phyloP scores from a whole-genome alignment of 306 rosid genomes.

The Rosa persica region DNA sequence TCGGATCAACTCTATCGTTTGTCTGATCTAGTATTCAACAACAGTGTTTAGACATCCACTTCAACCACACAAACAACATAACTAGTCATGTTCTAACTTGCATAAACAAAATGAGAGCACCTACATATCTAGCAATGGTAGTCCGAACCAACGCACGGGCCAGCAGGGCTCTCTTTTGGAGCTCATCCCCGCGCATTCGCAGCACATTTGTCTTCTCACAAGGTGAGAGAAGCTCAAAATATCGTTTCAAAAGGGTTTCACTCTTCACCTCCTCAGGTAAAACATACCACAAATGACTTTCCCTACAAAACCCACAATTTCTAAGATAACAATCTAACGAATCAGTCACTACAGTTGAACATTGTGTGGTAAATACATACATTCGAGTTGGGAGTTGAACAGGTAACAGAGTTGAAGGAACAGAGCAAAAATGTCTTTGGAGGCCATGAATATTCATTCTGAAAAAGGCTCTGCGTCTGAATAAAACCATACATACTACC shows the following conservation, averaged over 20 bases:
- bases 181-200: conserved; percentile 53
- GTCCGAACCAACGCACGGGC: conserved; percentile 85
- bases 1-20: conserved; percentile 55
- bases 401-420: conserved; percentile 48
- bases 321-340: background rate
- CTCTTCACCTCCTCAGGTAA: conserved; percentile 68
- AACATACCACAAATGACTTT: conserved; percentile 84
- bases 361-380: conserved; percentile 32
- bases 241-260: conserved; percentile 50
- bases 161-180: conserved; percentile 64
- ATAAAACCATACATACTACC: conserved; percentile 36
- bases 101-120: conserved; percentile 26
- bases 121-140: conserved; percentile 78
- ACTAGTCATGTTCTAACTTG: background rate
- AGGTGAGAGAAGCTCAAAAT: conserved; percentile 63
- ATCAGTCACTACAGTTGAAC: background rate
- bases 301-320: conserved; percentile 47
- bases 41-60: conserved; percentile 37
- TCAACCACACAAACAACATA: conserved; percentile 8
- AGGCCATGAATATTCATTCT: conserved; percentile 52
- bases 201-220: conserved; percentile 60
- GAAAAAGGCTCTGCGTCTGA: conserved; percentile 24
- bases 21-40: conserved; percentile 64
- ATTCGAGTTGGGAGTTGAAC: conserved; percentile 62
- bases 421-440: conserved; percentile 49